phyloP scores from a whole-genome alignment of 225 moss, liverwort and hornwort genomes.

The Takakia lepidozioides region DNA sequence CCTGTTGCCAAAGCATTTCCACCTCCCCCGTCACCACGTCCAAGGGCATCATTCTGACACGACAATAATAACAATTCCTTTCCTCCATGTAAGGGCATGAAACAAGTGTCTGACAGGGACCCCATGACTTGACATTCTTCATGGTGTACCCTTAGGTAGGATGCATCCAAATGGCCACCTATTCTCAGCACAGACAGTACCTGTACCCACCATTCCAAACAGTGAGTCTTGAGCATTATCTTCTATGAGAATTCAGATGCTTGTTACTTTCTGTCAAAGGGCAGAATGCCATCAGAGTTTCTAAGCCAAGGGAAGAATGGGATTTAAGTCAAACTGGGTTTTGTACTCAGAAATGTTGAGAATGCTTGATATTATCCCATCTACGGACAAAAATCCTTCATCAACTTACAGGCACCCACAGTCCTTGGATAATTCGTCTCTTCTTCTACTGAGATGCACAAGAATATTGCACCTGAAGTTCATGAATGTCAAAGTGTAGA shows the following conservation, averaged over 20 bases:
- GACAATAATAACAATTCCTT: conserved; percentile 72
- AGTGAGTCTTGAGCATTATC: no score
- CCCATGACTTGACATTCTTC: conserved; percentile 83
- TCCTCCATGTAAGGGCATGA: conserved; percentile 50
- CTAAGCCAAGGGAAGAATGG: no score
- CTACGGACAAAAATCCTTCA: no score
- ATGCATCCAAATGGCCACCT: conserved; percentile 55
- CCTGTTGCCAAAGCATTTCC: conserved; percentile 93
- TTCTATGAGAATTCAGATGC: no score
- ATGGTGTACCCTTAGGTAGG: conserved; percentile 79
- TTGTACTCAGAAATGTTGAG: no score
- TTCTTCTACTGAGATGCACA: no score
- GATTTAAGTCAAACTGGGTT: no score
- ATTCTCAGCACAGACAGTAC: conserved; percentile 61
- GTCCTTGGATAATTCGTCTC: no score
- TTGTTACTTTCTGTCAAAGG: no score
- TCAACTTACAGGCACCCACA: no score
- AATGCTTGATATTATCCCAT: no score
- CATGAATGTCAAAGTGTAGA: conserved; percentile 58
- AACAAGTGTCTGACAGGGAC: conserved; percentile 44
- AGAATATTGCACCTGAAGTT: conserved; percentile 62
- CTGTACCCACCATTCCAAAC: conserved; percentile 13
- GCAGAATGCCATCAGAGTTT: no score
- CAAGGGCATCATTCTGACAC: conserved; percentile 68
- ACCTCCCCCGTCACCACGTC: conserved; percentile 89